Evolutionary conservation across 1,139 yeast genomes (phyloP).

Genomic region (Suhomyces maxii): DNA sequence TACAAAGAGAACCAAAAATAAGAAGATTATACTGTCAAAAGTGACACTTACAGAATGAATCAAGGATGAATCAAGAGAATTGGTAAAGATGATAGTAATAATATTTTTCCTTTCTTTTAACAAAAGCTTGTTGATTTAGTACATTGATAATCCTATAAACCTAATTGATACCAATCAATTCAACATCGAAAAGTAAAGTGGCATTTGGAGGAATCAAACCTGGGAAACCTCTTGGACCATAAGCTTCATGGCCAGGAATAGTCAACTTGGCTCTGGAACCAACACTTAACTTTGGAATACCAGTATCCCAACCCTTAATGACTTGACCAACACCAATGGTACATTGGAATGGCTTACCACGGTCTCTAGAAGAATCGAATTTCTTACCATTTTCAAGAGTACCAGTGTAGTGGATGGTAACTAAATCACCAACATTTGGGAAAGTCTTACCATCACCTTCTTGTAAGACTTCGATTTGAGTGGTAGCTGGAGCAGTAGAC

Average conservation of each 20-base stretch:
- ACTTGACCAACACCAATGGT: conserved; percentile 95
- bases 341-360: conserved; percentile 93
- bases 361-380: conserved; percentile 91
- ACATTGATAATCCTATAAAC: background rate
- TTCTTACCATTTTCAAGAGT: conserved; percentile 91
- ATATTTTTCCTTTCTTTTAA: no score
- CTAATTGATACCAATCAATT: conserved; percentile 77
- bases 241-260: conserved; percentile 91
- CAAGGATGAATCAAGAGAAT: no score
- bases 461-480: conserved; percentile 46
- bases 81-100: no score
- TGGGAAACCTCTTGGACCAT: conserved; percentile 93
- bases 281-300: conserved; percentile 83
- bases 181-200: conserved; percentile 89
- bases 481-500: conserved; percentile 41
- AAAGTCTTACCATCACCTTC: conserved; percentile 81
- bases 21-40: no score
- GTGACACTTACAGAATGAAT: no score
- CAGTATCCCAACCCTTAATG: conserved; percentile 95
- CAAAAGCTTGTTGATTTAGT: no score
- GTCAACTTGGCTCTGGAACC: conserved; percentile 92
- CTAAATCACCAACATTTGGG: conserved; percentile 84
- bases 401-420: conserved; percentile 94
- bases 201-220: conserved; percentile 96
- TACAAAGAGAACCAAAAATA: no score